Conservation (phyloP, 495 filamentous ascomycete genomes). For the Geoglossum glabrum region DNA sequence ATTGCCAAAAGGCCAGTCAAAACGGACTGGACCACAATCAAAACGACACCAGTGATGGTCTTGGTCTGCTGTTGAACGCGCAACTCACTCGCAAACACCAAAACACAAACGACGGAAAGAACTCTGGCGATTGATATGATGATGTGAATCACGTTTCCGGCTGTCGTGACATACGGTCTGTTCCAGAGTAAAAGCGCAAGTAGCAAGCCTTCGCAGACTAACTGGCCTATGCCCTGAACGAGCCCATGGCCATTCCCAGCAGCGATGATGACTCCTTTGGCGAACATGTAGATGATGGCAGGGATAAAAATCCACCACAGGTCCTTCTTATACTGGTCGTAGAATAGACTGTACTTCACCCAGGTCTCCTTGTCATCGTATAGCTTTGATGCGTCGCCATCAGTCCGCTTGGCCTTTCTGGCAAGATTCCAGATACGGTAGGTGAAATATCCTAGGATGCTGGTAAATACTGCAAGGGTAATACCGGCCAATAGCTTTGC, state of each 20-base stretch:
- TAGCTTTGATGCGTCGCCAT: conserved; percentile 53
- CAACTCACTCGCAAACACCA: conserved; percentile 87
- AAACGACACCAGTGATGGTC: conserved; percentile 71
- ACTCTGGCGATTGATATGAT: conserved; percentile 88
- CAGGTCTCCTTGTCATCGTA: conserved; percentile 83
- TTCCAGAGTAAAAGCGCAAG: conserved; percentile 57
- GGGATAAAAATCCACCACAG: conserved; percentile 97
- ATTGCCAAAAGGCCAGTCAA: conserved; percentile 73
- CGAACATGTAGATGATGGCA: conserved; percentile 79
- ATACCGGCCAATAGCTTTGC: conserved; percentile 69
- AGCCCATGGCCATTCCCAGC: conserved; percentile 75
- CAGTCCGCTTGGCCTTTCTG: conserved; percentile 43
- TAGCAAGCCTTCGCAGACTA: conserved; percentile 60
- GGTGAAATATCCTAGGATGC: conserved; percentile 54
- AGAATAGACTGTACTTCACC: conserved; percentile 93
- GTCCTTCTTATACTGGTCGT: conserved; percentile 78
- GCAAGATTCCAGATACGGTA: conserved; percentile 67
- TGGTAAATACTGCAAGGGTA: conserved; percentile 64
- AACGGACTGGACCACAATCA: conserved; percentile 74
- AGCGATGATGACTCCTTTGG: conserved; percentile 72
- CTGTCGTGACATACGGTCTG: conserved; percentile 66
- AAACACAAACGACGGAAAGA: conserved; percentile 68
- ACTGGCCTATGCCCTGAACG: conserved; percentile 53
- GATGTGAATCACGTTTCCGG: conserved; percentile 84
- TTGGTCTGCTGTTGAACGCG: conserved; percentile 86